These are phyloP conservation scores for Orbilia quercus DNA, from an alignment of 2,329 filamentous ascomycete species.

Conservation along the genomic window DNA sequence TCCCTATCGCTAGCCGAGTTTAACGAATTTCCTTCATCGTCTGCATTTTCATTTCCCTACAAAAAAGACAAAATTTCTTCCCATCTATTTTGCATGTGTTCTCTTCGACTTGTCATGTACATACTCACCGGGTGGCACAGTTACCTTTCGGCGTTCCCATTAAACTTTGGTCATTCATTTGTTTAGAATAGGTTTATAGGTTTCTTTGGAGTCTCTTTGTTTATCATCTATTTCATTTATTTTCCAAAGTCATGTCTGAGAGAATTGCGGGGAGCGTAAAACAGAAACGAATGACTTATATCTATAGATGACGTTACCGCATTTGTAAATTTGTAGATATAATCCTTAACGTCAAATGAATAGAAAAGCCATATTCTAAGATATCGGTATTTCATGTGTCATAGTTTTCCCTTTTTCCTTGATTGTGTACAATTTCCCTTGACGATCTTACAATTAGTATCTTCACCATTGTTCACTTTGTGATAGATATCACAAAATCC, in stretches of 20 bases:
- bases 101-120: background rate
- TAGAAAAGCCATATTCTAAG: no score
- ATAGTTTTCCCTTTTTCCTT: no score
- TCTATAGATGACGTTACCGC: background rate
- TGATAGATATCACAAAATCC: no score
- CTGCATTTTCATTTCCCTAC: background rate
- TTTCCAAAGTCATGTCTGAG: background rate
- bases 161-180: conserved; percentile 13
- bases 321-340: no score
- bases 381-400: no score
- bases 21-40: conserved; percentile 7
- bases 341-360: no score
- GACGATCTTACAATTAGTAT: no score
- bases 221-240: background rate
- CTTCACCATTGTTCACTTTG: no score
- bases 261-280: conserved; percentile 4
- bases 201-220: background rate
- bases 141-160: background rate
- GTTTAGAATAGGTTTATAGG: background rate
- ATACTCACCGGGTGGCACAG: conserved; percentile 27
- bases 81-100: background rate
- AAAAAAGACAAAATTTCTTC: background rate
- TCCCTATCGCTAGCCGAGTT: background rate
- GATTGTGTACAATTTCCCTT: no score
- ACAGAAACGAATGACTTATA: background rate